Percentiles rank a stretch among this genome's conserved stretches.
Evolutionary conservation across 108 stramenopile genomes (phyloP).

Genomic region (Skeletonema grethae): DNA sequence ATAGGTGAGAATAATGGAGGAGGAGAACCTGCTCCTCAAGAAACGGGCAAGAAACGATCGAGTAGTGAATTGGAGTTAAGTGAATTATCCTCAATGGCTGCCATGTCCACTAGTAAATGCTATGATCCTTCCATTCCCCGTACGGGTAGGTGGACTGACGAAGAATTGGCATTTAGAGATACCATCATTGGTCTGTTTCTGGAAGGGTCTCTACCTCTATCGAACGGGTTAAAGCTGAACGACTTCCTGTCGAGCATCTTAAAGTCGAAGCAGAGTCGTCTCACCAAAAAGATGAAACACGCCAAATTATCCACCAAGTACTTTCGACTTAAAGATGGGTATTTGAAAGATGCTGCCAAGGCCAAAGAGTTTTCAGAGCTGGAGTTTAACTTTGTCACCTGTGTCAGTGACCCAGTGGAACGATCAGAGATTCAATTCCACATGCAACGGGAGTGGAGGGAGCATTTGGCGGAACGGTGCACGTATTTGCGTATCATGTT

Average conservation of each 20-base stretch:
- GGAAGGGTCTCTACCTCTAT: constrained; percentile 66
- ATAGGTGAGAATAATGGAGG: background rate
- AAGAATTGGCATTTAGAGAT: constrained; percentile 79
- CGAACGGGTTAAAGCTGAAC: constrained; percentile 81
- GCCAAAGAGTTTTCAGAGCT: constrained; percentile 66
- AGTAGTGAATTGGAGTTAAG: background rate
- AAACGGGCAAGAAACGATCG: background rate
- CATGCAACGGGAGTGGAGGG: constrained; percentile 89
- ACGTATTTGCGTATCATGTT: constrained; percentile 60
- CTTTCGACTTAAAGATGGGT: constrained; percentile 56
- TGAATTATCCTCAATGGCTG: background rate
- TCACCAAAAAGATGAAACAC: constrained; percentile 94
- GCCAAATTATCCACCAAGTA: constrained; percentile 76
- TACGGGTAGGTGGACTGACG: constrained; percentile 87
- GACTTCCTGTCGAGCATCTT: constrained; percentile 85
- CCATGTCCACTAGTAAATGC: constrained; percentile 4
- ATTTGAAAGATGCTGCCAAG: constrained; percentile 45
- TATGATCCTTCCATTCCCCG: constrained; percentile 50
- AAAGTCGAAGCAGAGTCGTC: constrained; percentile 87
- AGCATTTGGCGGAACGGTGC: constrained; percentile 70
- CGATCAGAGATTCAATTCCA: constrained; percentile 84
- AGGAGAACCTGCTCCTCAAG: background rate
- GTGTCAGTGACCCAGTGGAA: constrained; percentile 68
- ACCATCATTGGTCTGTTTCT: constrained; percentile 73
- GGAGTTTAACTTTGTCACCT: constrained; percentile 64